Evolutionary conservation across 441 rosid genomes (phyloP).

Genomic region (Adansonia madagascariensis): DNA sequence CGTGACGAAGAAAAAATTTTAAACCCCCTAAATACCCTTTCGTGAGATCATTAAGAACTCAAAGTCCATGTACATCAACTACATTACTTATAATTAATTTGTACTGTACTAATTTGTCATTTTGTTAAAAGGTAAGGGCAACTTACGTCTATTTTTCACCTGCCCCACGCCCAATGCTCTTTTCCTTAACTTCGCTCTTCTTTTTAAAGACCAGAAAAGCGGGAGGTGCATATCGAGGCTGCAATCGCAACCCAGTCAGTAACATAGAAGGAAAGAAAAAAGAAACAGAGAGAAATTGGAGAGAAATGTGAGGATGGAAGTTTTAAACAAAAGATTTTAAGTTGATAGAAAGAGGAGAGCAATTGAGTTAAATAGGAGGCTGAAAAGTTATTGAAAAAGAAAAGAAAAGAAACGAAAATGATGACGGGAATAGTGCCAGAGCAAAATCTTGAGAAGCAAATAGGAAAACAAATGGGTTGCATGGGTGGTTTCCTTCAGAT

Average conservation of each 20-base stretch:
- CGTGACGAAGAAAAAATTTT: neutral
- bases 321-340: neutral
- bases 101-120: conserved; percentile 21
- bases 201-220: conserved; percentile 66
- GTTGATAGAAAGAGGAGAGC: neutral
- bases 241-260: conserved; percentile 25
- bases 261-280: neutral
- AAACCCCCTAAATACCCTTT: neutral
- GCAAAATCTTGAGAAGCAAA: conserved; percentile 57
- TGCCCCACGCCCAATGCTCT: neutral
- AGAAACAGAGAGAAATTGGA: neutral
- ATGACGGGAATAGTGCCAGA: conserved; percentile 54
- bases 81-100: neutral
- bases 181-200: conserved; percentile 29
- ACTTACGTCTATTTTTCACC: conserved; percentile 28
- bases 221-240: conserved; percentile 53
- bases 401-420: conserved; percentile 16
- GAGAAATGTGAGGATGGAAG: neutral
- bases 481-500: conserved; percentile 95
- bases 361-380: neutral
- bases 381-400: neutral
- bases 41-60: too few relatives aligned
- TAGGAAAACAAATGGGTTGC: conserved; percentile 80
- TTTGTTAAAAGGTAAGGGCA: conserved; percentile 23
- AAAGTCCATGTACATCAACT: too few relatives aligned